Conservation (phyloP, 352 stramenopile genomes). For the Globisporangium paddicum region DNA sequence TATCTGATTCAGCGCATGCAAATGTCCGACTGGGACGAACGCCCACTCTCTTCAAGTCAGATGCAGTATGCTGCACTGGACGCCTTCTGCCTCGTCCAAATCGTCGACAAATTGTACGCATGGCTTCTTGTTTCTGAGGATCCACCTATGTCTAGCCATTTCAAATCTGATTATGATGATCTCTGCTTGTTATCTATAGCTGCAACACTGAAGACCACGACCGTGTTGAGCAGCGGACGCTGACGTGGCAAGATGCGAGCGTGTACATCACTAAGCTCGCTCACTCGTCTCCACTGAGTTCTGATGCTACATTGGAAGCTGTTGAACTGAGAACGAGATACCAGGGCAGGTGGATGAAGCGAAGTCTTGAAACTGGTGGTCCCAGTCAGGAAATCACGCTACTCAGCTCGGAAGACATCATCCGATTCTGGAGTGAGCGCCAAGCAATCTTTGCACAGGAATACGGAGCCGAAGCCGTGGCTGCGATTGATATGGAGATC, state of each 20-base stretch:
- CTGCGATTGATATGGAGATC: slow-evolving; percentile 9
- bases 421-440: slow-evolving; percentile 7
- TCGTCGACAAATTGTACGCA: slow-evolving; percentile 51
- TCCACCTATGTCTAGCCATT: not conserved
- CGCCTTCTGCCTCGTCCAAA: slow-evolving; percentile 56
- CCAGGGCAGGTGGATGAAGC: slow-evolving; percentile 21
- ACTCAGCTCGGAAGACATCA: slow-evolving; percentile 8
- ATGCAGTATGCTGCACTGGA: slow-evolving; percentile 60
- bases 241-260: slow-evolving; percentile 7
- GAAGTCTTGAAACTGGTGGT: not conserved
- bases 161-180: not conserved
- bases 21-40: slow-evolving; percentile 62
- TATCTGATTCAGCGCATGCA: slow-evolving; percentile 38
- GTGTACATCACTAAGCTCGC: slow-evolving; percentile 20
- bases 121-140: not conserved
- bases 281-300: slow-evolving; percentile 25
- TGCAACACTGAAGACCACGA: not conserved
- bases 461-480: not conserved
- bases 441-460: not conserved
- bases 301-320: slow-evolving; percentile 17
- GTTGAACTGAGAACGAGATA: slow-evolving; percentile 29
- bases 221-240: not conserved
- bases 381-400: not conserved
- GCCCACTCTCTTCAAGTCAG: slow-evolving; percentile 45
- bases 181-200: not conserved